These are phyloP conservation scores for Cyberlindnera maclurae DNA, from an alignment of 805 yeast species.

Conservation along the genomic window DNA sequence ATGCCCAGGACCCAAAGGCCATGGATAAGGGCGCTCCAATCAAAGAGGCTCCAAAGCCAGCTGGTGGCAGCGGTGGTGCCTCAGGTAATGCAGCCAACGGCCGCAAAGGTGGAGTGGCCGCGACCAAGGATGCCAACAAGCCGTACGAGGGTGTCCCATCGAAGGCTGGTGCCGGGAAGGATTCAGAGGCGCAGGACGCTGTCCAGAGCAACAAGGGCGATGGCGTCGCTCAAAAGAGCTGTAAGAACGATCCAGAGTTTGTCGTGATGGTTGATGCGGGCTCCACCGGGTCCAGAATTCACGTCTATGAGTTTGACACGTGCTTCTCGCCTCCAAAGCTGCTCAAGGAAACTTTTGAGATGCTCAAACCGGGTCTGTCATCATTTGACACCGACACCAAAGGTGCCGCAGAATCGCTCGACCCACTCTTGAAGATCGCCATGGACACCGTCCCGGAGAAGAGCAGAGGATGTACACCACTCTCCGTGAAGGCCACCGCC, in stretches of 20 bases:
- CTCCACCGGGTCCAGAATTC: slow-evolving; percentile 94
- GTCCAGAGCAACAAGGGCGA: slow-evolving; percentile 9
- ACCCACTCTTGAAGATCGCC: slow-evolving; percentile 73
- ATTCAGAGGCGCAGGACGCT: slow-evolving; percentile 5
- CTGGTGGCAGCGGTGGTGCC: slow-evolving; percentile 3
- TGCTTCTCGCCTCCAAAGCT: slow-evolving; percentile 81
- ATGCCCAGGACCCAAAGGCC: slow-evolving; percentile 20
- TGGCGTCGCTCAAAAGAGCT: slow-evolving; percentile 18
- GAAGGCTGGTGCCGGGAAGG: slow-evolving; percentile 11
- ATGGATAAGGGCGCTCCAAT: slow-evolving; percentile 22
- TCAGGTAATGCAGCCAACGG: slow-evolving; percentile 3
- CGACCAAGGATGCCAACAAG: slow-evolving; percentile 23
- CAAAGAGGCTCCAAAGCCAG: slow-evolving; percentile 25
- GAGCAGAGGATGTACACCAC: slow-evolving; percentile 76
- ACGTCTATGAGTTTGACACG: slow-evolving; percentile 84
- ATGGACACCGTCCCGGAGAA: slow-evolving; percentile 67
- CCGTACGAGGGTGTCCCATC: slow-evolving; percentile 25
- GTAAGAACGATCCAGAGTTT: slow-evolving; percentile 47
- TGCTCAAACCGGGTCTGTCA: slow-evolving; percentile 90
- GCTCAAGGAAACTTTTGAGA: slow-evolving; percentile 72
- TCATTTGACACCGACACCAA: slow-evolving; percentile 70
- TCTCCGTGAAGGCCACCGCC: slow-evolving; percentile 97
- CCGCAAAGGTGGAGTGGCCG: slow-evolving; percentile 18
- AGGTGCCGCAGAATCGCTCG: slow-evolving; percentile 88
- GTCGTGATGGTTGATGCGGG: slow-evolving; percentile 98